Conservation (phyloP, 345 rosid genomes). For the Cardiospermum halicacabum region DNA sequence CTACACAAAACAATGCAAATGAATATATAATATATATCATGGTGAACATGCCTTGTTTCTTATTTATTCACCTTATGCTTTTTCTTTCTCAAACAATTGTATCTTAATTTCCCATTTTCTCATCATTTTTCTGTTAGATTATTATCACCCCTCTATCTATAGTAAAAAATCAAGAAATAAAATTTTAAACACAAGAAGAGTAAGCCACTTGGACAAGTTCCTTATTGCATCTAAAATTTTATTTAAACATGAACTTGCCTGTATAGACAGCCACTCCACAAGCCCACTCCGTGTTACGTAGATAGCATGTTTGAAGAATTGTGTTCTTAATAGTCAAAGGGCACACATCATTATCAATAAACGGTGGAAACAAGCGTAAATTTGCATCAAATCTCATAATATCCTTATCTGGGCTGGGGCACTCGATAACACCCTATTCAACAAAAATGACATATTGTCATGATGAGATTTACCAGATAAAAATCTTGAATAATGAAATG, state of each 20-base stretch:
- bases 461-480: not conserved
- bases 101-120: not conserved
- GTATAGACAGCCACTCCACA: slow-evolving; percentile 98
- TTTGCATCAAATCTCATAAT: slow-evolving; percentile 98
- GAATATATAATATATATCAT: not conserved
- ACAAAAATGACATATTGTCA: not conserved
- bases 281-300: slow-evolving; percentile 98
- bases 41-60: not conserved
- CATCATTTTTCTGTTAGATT: slow-evolving; percentile 1
- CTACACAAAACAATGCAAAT: not conserved
- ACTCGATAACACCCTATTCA: slow-evolving; percentile 91
- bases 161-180: not conserved
- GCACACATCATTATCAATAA: slow-evolving; percentile 89
- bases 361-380: slow-evolving; percentile 91
- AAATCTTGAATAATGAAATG: not conserved
- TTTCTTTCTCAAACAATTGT: not conserved
- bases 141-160: not conserved
- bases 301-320: slow-evolving; percentile 93
- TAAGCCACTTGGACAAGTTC: slow-evolving; percentile 9
- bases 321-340: slow-evolving; percentile 93
- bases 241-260: slow-evolving; percentile 41
- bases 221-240: slow-evolving; percentile 5
- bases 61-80: not conserved
- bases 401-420: slow-evolving; percentile 93
- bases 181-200: not conserved